Base-by-base conservation (phyloP, 331 rosid genomes). In the Arachis monticola region DNA sequence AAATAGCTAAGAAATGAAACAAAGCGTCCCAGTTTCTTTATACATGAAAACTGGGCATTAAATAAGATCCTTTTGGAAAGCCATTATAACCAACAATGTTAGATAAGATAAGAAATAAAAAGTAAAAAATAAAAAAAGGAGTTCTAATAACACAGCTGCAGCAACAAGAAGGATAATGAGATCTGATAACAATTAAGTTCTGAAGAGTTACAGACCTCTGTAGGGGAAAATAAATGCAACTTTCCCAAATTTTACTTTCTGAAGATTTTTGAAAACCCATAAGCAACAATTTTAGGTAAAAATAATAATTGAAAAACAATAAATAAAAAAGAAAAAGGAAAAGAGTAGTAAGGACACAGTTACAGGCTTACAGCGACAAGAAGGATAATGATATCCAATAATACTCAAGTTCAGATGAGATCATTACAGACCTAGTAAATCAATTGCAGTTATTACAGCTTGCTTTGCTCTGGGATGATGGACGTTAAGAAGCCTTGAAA, bases 371-470 rank as follows among this genome's bases (percentile, higher is more conserved):
- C 67, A 46, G 61, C 72, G 65, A 6, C 70, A 75, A 69, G 60
- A 55, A 69, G 2, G 45, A 64, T 55, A 75, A 58, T 46, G 50
- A n/a, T 67, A 74, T 40, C 12, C 72, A n/a, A n/a, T n/a, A n/a
- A n/a, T n/a, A n/a, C n/a, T n/a, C n/a, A n/a, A n/a, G n/a, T n/a
- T n/a, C n/a, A n/a, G n/a, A n/a, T n/a, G n/a, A n/a, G n/a, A n/a
- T n/a, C n/a, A 56, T 30, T n/a, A 82, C 87, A 75, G 57, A 94
- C 99, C 99, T 82, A 92, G 86, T 82, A 94, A 89, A 88, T 94
- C 96, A 72, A 94, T 94, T 70, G 99, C 99, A 51, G 96, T 90
- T 77, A 94, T 94, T 71, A 94, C 99, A 22, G 99, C 99, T 84
- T 92, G 94, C 89, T 92, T 94, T 79, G 97, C 97, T 70, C 81